Evolutionary conservation across 192 early-diverging fungal genomes (phyloP).

Genomic region (Chytriomyces confervae): DNA sequence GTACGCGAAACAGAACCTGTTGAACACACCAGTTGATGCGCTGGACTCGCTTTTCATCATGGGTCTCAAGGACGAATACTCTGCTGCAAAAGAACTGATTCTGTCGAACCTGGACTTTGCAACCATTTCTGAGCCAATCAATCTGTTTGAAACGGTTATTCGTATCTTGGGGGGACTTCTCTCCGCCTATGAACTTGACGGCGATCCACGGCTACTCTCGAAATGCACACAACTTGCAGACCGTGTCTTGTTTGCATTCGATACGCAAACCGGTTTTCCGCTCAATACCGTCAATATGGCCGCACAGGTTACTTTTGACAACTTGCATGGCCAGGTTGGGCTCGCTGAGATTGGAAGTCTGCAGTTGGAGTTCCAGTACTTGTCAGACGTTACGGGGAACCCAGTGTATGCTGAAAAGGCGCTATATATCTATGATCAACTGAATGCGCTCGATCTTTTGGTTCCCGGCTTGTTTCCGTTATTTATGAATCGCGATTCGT

Average conservation of each 20-base stretch:
- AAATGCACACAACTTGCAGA: constrained; percentile 77
- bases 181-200: constrained; percentile 80
- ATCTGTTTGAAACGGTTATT: constrained; percentile 85
- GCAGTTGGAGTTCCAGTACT: constrained; percentile 85
- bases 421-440: constrained; percentile 52
- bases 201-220: constrained; percentile 67
- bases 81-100: constrained; percentile 70
- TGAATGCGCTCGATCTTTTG: constrained; percentile 11
- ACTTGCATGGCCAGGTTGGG: constrained; percentile 13
- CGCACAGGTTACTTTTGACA: constrained; percentile 40
- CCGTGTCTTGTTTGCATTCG: constrained; percentile 76
- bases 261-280: constrained; percentile 74
- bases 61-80: constrained; percentile 80
- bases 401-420: constrained; percentile 53
- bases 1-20: constrained; percentile 33
- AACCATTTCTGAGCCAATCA: constrained; percentile 49
- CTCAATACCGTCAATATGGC: constrained; percentile 59
- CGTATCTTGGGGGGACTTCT: constrained; percentile 81
- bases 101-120: constrained; percentile 57
- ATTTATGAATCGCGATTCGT: background rate
- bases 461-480: constrained; percentile 22
- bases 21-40: constrained; percentile 77
- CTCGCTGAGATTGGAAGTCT: constrained; percentile 79
- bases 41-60: constrained; percentile 88
- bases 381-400: constrained; percentile 76